These are phyloP conservation scores for Prunus armeniaca DNA, from an alignment of 306 rosid genomes.

Conservation along the genomic window DNA sequence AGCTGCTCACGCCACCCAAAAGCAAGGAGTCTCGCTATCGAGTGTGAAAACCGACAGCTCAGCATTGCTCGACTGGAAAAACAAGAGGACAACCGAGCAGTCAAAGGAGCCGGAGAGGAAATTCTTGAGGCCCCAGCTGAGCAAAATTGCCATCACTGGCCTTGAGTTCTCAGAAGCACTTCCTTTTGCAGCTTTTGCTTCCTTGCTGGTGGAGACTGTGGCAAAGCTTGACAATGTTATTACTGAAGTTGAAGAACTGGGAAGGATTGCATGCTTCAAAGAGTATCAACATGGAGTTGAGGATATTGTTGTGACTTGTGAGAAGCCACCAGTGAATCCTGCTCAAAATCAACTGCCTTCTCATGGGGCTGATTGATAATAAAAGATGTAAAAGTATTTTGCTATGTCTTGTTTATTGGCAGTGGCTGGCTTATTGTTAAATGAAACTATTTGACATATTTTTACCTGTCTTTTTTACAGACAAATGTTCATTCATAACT, in stretches of 20 bases:
- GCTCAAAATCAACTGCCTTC: constrained; percentile 45
- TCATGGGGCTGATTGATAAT: constrained; percentile 49
- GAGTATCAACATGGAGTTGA: constrained; percentile 61
- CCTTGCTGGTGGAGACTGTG: constrained; percentile 87
- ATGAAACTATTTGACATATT: neutral
- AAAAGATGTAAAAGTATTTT: constrained; percentile 12
- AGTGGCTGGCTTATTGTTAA: constrained; percentile 2
- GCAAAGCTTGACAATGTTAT: constrained; percentile 84
- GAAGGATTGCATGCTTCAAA: constrained; percentile 68
- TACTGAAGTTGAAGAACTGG: constrained; percentile 82
- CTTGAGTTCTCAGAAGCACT: constrained; percentile 97
- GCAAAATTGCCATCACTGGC: constrained; percentile 79
- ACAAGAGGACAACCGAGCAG: constrained; percentile 40
- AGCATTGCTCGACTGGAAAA: constrained; percentile 70
- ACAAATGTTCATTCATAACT: neutral
- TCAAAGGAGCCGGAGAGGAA: constrained; percentile 58
- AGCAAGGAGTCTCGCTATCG: constrained; percentile 47
- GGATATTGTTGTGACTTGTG: constrained; percentile 49
- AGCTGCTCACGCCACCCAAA: constrained; percentile 53
- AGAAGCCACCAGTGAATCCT: constrained; percentile 45
- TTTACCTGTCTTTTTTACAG: neutral
- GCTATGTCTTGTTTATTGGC: neutral
- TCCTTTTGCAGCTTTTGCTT: constrained; percentile 94
- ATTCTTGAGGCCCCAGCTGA: constrained; percentile 66
- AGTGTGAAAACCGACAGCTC: constrained; percentile 85